Base-by-base conservation (phyloP, 257 asterid genomes). In the Ballota nigra region DNA sequence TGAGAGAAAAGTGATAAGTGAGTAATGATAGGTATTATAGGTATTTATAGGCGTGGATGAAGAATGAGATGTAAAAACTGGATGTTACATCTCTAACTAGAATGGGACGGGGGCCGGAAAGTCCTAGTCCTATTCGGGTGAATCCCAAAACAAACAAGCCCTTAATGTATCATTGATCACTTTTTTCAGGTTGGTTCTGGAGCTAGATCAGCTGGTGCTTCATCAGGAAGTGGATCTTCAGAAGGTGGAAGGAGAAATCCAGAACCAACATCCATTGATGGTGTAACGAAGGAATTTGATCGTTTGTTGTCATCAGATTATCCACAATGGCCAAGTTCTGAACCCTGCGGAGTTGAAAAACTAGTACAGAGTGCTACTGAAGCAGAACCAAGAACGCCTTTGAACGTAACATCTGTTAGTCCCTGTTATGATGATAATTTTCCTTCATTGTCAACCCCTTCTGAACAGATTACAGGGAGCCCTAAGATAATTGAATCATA, bases 181-280 rank as follows among this genome's bases (percentile, higher is more conserved):
- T 13, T 63, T 63, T n/a, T 76, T 66, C 75, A 81, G 89, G 83
- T 8, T 63, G 83, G 31, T 64, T 75, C 66, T 55, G 84, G 53
- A 71, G 77, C 58, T 68, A 76, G 62, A 28, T 6, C 16, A 4
- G 74, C 34, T 38, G 68, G 61, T 76, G 60, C 79, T 70, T 59
- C 78, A 0, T 59, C 23, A 6, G 67, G 51, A 72, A 79, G 57
- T 71, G 83, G 36, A 69, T 66, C 65, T 31, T 36, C 67, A 1
- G 55, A 38, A 19, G 29, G 11, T 43, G 79, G 71, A 57, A 68
- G 59, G 51, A 10, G 33, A 55, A 51, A 45, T 47, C 55, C 73
- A 2, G 83, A 74, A 38, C 38, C 13, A 34, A 29, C 77, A 28
- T 18, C 77, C 0, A 38, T 67, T 20, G 80, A 71, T 66, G 73